phyloP scores from a whole-genome alignment of 2,329 filamentous ascomycete species.

The Cyclaneusma minus region DNA sequence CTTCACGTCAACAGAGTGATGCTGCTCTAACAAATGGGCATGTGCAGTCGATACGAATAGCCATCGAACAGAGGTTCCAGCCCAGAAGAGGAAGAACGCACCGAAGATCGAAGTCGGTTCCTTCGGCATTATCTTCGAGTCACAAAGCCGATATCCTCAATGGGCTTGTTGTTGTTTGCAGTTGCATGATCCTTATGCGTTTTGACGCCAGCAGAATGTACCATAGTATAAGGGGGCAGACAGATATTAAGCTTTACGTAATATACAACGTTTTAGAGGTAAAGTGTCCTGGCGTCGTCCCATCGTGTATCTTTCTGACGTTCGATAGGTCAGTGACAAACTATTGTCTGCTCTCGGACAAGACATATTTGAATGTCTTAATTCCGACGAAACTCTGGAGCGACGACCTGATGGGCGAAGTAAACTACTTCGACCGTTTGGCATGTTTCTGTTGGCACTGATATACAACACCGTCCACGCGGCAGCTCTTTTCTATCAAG shows the following conservation, averaged over 20 bases:
- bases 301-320: slow-evolving; percentile 55
- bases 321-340: slow-evolving; percentile 80
- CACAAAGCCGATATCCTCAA: slow-evolving; percentile 94
- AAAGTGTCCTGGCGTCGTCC: slow-evolving; percentile 7
- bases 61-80: slow-evolving; percentile 12
- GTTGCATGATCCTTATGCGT: slow-evolving; percentile 71
- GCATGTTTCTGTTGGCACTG: slow-evolving; percentile 78
- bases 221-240: slow-evolving; percentile 89
- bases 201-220: slow-evolving; percentile 97
- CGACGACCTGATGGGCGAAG: slow-evolving; percentile 77
- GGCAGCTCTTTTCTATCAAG: slow-evolving; percentile 84
- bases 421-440: slow-evolving; percentile 76
- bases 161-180: slow-evolving; percentile 74
- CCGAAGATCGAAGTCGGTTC: slow-evolving; percentile 65
- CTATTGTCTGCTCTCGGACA: slow-evolving; percentile 84
- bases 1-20: slow-evolving; percentile 9
- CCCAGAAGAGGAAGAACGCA: slow-evolving; percentile 30
- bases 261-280: slow-evolving; percentile 95
- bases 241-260: slow-evolving; percentile 94
- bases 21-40: slow-evolving; percentile 4
- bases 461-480: slow-evolving; percentile 81
- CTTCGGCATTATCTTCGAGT: slow-evolving; percentile 69
- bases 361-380: slow-evolving; percentile 89
- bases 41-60: slow-evolving; percentile 8
- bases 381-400: slow-evolving; percentile 83